A percentile compares a stretch with the other conserved stretches of the same genome.
Evolutionary conservation across 345 rosid genomes (phyloP).

Genomic region (Euphorbia lathyris): DNA sequence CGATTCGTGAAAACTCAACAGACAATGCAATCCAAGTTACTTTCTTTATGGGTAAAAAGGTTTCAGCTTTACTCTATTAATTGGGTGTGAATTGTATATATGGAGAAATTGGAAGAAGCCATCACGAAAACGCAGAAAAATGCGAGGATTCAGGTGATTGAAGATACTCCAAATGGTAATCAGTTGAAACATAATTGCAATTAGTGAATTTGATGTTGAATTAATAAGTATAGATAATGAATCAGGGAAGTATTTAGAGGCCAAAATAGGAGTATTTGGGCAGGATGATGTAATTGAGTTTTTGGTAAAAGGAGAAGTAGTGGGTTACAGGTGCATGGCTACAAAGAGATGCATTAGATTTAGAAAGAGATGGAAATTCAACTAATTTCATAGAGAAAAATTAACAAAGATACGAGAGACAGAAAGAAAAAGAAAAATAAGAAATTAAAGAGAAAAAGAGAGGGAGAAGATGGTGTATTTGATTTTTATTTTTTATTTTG

Average conservation of each 20-base stretch:
- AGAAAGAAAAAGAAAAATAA: too few relatives aligned
- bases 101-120: constrained; percentile 68
- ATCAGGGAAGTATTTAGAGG: constrained; percentile 69
- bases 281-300: constrained; percentile 77
- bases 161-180: constrained; percentile 74
- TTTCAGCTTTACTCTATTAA: neutral
- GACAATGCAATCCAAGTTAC: constrained; percentile 50
- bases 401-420: too few relatives aligned
- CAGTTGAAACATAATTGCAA: neutral
- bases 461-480: too few relatives aligned
- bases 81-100: constrained; percentile 4
- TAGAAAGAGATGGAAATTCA: too few relatives aligned
- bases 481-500: too few relatives aligned
- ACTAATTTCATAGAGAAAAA: too few relatives aligned
- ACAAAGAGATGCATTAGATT: too few relatives aligned
- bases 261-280: constrained; percentile 68
- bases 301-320: constrained; percentile 74
- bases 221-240: neutral
- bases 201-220: neutral
- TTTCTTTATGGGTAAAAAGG: neutral
- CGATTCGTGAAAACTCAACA: constrained; percentile 48
- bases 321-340: constrained; percentile 71
- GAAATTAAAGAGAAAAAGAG: too few relatives aligned
- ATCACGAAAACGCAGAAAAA: constrained; percentile 68
- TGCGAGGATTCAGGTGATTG: constrained; percentile 46